Evolutionary conservation across 148 eudicot species (phyloP).

Genomic region (Gaultheria prostrata): DNA sequence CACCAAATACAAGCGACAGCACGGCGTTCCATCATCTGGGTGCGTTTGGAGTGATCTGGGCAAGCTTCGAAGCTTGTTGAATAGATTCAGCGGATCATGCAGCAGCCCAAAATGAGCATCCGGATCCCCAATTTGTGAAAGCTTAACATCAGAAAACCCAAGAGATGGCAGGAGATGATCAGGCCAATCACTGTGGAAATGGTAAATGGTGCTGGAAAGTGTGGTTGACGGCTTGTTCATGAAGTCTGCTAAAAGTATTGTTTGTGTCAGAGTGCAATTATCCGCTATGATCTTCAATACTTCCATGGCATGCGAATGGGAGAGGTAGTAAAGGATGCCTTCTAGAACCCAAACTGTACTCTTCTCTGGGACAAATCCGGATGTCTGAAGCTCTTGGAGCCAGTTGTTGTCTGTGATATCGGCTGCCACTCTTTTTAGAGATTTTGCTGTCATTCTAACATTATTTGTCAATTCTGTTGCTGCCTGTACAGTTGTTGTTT

Average conservation of each 20-base stretch:
- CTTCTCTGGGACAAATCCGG: slow-evolving; percentile 69
- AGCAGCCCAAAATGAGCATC: slow-evolving; percentile 85
- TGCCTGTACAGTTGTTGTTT: slow-evolving; percentile 65
- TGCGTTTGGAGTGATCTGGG: slow-evolving; percentile 84
- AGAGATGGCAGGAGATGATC: slow-evolving; percentile 79
- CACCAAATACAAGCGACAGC: slow-evolving; percentile 82
- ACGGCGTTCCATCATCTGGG: slow-evolving; percentile 90
- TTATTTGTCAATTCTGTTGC: slow-evolving; percentile 45
- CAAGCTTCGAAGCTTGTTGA: slow-evolving; percentile 70
- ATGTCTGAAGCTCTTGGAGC: slow-evolving; percentile 67
- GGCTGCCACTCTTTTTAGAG: slow-evolving; percentile 67
- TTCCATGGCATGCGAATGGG: slow-evolving; percentile 59
- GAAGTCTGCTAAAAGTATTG: slow-evolving; percentile 85
- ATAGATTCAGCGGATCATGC: slow-evolving; percentile 75
- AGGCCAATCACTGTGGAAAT: slow-evolving; percentile 91
- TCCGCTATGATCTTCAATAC: slow-evolving; percentile 72
- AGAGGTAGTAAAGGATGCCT: slow-evolving; percentile 78
- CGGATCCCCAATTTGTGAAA: slow-evolving; percentile 89
- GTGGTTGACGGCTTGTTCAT: slow-evolving; percentile 84
- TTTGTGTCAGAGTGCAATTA: slow-evolving; percentile 49
- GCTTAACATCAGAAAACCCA: slow-evolving; percentile 78
- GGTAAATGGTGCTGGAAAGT: slow-evolving; percentile 56
- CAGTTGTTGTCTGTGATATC: slow-evolving; percentile 63
- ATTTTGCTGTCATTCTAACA: slow-evolving; percentile 53
- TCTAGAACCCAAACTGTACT: slow-evolving; percentile 85